Evolutionary conservation across 2,329 filamentous ascomycete genomes (phyloP), one percentile per base, ranked within the genome.

Genomic region (Pseudocercospora fuligena): DNA sequence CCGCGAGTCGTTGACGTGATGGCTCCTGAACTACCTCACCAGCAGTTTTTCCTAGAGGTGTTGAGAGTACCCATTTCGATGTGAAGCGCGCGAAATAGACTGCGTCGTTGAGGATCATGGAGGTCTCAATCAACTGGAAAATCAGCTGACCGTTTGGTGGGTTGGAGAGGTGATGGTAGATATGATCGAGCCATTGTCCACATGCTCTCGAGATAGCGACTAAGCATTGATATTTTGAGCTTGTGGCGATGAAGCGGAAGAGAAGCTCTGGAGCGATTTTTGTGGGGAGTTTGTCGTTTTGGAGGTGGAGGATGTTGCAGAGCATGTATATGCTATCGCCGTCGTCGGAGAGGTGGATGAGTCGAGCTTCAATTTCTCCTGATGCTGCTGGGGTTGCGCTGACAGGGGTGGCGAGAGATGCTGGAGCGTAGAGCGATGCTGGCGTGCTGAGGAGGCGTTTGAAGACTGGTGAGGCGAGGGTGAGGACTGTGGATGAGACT

Each of bases 81-180:
- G 73, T 72, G 68, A 76, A 74, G 51, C 74, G 70, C 3, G 73
- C 69, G 69, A 76, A 76, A 62, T 65, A 76, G 61, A 69, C 60
- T 16, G 75, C 69, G 58, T 77, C 74, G 60, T 75, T 70, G 63
- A 75, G 71, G 33, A 72, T 23, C 51, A 67, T 70, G 12, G 71
- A 66, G 1, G 73, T 72, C 61, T 76, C 67, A 47, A 76, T 66
- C 59, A 73, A 68, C 19, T 69, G 62, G 58, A 72, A 70, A 43
- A 66, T 43, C 43, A 67, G 61, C 19, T 29, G 16, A 31, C 43
- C 27, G 27, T 63, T 62, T 27, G 65, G 61, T 46, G 64, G 61
- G 59, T 49, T 58, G 36, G 59, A 40, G 23, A 53, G 62, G 36
- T 40, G 49, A 27, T 62, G 63, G 70, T 70, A 74, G 63, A 77